These are phyloP conservation scores for Amanita pseudoporphyria DNA, from an alignment of 768 basidiomycete genomes.

Conservation along the genomic window DNA sequence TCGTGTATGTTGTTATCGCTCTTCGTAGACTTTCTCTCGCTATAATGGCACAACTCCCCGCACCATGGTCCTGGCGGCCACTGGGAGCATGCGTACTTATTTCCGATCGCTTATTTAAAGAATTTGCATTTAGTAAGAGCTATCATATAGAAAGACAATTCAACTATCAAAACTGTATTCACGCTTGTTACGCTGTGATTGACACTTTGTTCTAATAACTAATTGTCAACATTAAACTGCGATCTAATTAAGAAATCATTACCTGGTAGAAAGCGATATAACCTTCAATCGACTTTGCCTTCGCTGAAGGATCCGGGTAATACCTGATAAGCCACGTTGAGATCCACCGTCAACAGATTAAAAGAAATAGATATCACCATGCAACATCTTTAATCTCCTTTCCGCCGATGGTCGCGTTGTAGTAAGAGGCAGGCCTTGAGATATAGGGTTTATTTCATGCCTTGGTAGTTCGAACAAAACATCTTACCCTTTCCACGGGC, in stretches of 20 bases:
- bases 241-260: background rate
- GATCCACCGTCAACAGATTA: background rate
- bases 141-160: no score
- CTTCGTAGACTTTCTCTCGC: no score
- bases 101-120: no score
- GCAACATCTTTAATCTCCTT: constrained; percentile 47
- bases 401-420: constrained; percentile 43
- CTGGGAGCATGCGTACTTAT: no score
- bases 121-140: no score
- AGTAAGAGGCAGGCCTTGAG: constrained; percentile 54
- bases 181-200: no score
- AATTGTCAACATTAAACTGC: no score
- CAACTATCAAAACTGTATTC: no score
- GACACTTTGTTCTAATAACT: no score
- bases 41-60: no score
- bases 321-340: constrained; percentile 36
- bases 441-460: background rate
- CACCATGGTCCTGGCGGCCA: no score
- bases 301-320: constrained; percentile 47
- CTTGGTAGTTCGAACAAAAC: background rate
- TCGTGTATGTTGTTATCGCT: no score
- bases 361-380: constrained; percentile 36
- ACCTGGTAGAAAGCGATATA: constrained; percentile 79
- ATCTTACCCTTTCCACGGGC: constrained; percentile 69
- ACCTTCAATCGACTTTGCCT: constrained; percentile 52